Conservation (phyloP, 164 flowering plant genomes). For the Nymphaea thermarum region DNA sequence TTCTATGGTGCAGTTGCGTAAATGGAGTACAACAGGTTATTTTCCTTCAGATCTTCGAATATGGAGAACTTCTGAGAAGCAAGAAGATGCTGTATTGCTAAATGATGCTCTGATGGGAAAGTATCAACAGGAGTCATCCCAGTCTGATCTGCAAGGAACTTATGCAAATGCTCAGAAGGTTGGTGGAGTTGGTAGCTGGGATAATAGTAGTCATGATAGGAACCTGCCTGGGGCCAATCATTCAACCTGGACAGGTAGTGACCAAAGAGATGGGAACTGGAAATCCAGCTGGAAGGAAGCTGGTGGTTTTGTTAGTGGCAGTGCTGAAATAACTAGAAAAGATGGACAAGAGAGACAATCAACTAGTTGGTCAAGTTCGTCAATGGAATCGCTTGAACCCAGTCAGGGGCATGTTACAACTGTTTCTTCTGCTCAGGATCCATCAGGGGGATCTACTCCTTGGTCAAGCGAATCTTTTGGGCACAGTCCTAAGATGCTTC, state of each 20-base stretch:
- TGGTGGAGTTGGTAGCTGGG: constrained; percentile 3
- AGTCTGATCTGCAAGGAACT: constrained; percentile 7
- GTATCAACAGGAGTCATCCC: constrained; percentile 28
- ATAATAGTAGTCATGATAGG: constrained; percentile 3
- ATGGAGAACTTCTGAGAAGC: constrained; percentile 50
- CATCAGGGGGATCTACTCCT: constrained; percentile 15
- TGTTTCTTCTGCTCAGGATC: constrained; percentile 17
- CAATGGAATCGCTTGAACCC: constrained; percentile 9
- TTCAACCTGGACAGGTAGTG: constrained; percentile 7
- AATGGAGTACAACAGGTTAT: constrained; percentile 81
- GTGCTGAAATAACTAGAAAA: constrained; percentile 1
- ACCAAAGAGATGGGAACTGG: constrained; percentile 8
- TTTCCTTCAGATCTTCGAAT: constrained; percentile 67
- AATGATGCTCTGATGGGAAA: constrained; percentile 56
- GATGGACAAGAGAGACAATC: constrained; percentile 14
- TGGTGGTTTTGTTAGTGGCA: constrained; percentile 6
- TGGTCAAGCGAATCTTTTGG: constrained; percentile 14
- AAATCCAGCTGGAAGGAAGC: constrained; percentile 6
- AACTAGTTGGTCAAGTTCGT: constrained; percentile 14
- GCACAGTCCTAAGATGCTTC: constrained; percentile 15
- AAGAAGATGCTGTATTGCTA: constrained; percentile 55
- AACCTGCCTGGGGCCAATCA: constrained; percentile 7
- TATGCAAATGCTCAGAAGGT: constrained; percentile 15
- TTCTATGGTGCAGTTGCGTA: constrained; percentile 80
- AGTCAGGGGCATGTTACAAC: constrained; percentile 15